Evolutionary conservation across 2,329 filamentous ascomycete species (phyloP).

Genomic region (Curvularia hawaiiensis): DNA sequence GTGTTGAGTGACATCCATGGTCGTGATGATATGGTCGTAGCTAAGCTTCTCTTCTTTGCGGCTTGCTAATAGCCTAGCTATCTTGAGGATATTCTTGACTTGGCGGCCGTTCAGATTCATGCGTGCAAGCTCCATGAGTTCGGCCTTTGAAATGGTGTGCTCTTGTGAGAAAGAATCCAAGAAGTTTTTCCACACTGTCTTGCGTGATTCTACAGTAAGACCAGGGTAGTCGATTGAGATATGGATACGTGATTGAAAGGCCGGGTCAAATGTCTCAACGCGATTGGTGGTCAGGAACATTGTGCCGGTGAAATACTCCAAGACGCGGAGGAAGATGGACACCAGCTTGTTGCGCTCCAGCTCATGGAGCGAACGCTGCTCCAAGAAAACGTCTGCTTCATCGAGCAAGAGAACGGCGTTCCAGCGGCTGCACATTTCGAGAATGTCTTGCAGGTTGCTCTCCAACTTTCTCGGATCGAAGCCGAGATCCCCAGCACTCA

Average conservation of each 20-base stretch:
- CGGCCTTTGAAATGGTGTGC: constrained; percentile 16
- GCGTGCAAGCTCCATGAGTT: constrained; percentile 41
- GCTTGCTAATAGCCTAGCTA: constrained; percentile 33
- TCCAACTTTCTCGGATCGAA: constrained; percentile 61
- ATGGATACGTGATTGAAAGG: constrained; percentile 42
- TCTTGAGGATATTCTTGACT: constrained; percentile 55
- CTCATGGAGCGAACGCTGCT: constrained; percentile 51
- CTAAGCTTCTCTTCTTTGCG: constrained; percentile 36
- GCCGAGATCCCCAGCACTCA: constrained; percentile 78
- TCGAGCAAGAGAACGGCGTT: constrained; percentile 69
- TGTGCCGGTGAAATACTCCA: constrained; percentile 43
- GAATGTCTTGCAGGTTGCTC: constrained; percentile 75
- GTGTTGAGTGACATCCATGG: constrained; percentile 49
- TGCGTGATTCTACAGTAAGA: constrained; percentile 42
- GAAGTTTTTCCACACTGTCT: constrained; percentile 41
- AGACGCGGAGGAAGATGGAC: constrained; percentile 44
- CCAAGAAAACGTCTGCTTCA: constrained; percentile 66
- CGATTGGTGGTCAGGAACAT: constrained; percentile 46
- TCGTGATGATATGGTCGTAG: constrained; percentile 41
- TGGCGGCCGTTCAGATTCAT: constrained; percentile 57
- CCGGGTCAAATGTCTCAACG: constrained; percentile 39
- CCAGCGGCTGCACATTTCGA: constrained; percentile 76
- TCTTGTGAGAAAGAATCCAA: constrained; percentile 40
- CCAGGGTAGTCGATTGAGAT: constrained; percentile 38
- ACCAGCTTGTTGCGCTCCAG: constrained; percentile 48